Conservation (phyloP, 768 basidiomycete species). For the Naganishia antarctica region DNA sequence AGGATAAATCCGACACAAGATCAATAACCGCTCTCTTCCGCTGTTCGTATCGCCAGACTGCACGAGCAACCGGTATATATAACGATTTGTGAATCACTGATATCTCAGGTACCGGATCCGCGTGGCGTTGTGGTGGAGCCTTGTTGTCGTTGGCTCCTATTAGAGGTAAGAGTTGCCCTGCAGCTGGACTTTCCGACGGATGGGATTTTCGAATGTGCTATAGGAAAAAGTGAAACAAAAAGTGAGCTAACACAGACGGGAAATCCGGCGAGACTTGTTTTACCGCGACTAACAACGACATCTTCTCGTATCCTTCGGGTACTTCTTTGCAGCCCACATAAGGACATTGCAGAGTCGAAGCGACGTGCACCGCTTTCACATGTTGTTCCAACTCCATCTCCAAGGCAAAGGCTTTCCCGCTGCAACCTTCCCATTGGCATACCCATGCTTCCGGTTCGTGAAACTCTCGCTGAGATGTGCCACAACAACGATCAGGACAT, state of each 20-base stretch:
- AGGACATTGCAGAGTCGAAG: background rate
- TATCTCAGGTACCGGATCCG: background rate
- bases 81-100: background rate
- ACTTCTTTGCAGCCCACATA: background rate
- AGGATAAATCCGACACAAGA: conserved; percentile 8
- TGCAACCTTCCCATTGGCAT: conserved; percentile 8
- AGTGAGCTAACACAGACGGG: too few relatives aligned
- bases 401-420: background rate
- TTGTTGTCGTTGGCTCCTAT: conserved; percentile 19
- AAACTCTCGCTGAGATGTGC: background rate
- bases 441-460: conserved; percentile 14
- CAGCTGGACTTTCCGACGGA: background rate
- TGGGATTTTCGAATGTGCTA: conserved; percentile 14
- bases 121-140: background rate
- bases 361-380: conserved; percentile 5
- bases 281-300: conserved; percentile 4
- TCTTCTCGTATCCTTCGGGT: conserved; percentile 6
- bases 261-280: background rate
- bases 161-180: background rate
- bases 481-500: background rate
- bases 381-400: conserved; percentile 2
- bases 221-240: background rate
- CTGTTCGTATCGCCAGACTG: background rate
- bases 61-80: conserved; percentile 14
- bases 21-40: conserved; percentile 10